Evolutionary conservation across 805 yeast genomes (phyloP).

Genomic region (Wickerhamiella brachini): DNA sequence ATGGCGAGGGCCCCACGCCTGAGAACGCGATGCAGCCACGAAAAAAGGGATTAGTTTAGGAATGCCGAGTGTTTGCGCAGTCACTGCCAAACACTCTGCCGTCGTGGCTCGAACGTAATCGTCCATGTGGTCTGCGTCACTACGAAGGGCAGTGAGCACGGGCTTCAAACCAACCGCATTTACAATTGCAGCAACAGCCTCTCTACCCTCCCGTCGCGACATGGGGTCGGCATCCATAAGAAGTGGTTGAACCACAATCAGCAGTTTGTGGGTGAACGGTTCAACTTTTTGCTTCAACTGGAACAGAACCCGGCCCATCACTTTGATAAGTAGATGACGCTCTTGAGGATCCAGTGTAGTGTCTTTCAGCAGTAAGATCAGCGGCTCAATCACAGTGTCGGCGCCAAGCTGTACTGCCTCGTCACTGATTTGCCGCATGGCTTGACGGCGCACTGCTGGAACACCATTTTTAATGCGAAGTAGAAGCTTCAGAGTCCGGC

Average conservation of each 20-base stretch:
- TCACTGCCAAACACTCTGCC: constrained; percentile 70
- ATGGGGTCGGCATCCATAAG: constrained; percentile 64
- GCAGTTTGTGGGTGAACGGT: constrained; percentile 60
- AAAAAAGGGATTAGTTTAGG: constrained; percentile 63
- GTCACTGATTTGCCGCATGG: constrained; percentile 54
- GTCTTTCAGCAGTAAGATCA: constrained; percentile 68
- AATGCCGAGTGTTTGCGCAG: constrained; percentile 66
- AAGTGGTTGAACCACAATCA: constrained; percentile 65
- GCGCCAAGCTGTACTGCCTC: constrained; percentile 58
- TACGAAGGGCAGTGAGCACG: constrained; percentile 65
- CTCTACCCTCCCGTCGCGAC: constrained; percentile 68
- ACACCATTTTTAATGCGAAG: constrained; percentile 68
- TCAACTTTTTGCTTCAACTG: constrained; percentile 49
- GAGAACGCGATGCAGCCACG: constrained; percentile 62
- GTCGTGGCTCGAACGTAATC: constrained; percentile 68
- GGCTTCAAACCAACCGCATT: constrained; percentile 72
- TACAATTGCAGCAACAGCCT: constrained; percentile 57
- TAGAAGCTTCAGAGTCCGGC: constrained; percentile 29
- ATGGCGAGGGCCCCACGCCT: constrained; percentile 69
- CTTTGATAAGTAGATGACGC: constrained; percentile 66
- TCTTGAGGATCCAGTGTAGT: constrained; percentile 65
- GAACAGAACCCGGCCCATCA: constrained; percentile 53
- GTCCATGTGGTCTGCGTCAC: constrained; percentile 71
- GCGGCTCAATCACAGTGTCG: constrained; percentile 45
- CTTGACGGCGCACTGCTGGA: constrained; percentile 49